A percentile compares a stretch with the other conserved stretches of the same genome.
Evolutionary conservation across 768 basidiomycete species (phyloP).

Genomic region (Fistulinella prunicolor): DNA sequence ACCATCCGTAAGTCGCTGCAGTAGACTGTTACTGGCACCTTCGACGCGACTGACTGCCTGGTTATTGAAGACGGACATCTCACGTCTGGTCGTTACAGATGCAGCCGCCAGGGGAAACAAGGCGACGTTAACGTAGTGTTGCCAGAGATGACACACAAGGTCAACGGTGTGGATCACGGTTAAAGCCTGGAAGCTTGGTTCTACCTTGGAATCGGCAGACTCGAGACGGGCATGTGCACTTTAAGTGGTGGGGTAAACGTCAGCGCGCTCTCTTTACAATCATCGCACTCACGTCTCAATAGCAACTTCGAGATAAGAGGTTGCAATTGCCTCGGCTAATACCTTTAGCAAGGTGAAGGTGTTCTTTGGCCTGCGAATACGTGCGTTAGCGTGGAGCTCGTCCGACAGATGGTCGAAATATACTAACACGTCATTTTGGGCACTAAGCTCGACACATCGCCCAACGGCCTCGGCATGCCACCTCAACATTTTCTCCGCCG

Average conservation of each 20-base stretch:
- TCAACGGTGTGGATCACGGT: conserved; percentile 68
- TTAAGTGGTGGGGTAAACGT: conserved; percentile 7
- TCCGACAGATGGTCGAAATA: not conserved
- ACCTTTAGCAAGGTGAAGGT: conserved; percentile 80
- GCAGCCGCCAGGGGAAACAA: conserved; percentile 82
- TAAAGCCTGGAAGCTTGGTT: conserved; percentile 75
- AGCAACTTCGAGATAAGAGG: conserved; percentile 85
- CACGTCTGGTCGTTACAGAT: conserved; percentile 83
- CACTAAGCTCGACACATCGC: conserved; percentile 86
- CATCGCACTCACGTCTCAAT: conserved; percentile 76
- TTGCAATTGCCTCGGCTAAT: conserved; percentile 81
- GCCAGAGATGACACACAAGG: conserved; percentile 94
- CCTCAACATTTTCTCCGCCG: conserved; percentile 87
- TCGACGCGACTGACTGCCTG: conserved; percentile 85
- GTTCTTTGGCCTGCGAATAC: conserved; percentile 72
- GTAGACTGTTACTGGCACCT: conserved; percentile 70
- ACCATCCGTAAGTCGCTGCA: conserved; percentile 85
- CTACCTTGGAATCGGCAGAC: conserved; percentile 66
- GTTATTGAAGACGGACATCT: conserved; percentile 91
- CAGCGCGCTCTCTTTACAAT: not conserved
- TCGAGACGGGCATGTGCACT: conserved; percentile 76
- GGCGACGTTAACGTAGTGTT: conserved; percentile 90
- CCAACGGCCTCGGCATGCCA: conserved; percentile 99
- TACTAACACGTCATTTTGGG: conserved; percentile 79
- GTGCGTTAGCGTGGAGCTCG: conserved; percentile 5